Evolutionary conservation across 73 alveolate species (phyloP), one percentile per base, ranked within the genome.

Genomic region (Tetrahymena malaccensis): DNA sequence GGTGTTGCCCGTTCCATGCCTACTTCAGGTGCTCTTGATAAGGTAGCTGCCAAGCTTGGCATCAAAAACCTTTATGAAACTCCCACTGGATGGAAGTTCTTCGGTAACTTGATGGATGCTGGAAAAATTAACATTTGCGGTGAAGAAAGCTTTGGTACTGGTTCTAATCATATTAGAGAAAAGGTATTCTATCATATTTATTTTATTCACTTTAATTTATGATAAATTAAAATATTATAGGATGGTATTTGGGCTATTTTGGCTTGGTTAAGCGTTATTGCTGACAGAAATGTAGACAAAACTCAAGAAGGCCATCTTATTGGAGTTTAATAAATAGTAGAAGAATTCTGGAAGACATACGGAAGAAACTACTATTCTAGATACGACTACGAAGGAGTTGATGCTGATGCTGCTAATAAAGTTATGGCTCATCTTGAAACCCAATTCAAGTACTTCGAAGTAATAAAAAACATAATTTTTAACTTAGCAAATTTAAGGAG

Each of bases 21-120:
- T 13, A 99, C 99, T n/a, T 98, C 99, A 2, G 99, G 99, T 7
- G 99, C 99, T 35, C 97, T 98, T 55, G 99, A 99, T 96, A 94
- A 98, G 96, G 99, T 99, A 35, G 99, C 99, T 31, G 96, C 97
- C 50, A 98, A 99, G 95, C 97, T 98, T 94, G 99, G 98, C 34
- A 94, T 99, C 94, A 94, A 95, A 35, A 70, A 70, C 17, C 94
- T 98, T 43, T 98, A 96, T 96, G 99, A 98, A 96, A 97, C 99
- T 4, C 99, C 99, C n/a, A 99, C 99, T 56, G 99, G 99, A 33
- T 99, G 99, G 99, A 99, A 99, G 96, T 99, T 98, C 99, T 99
- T 99, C 94, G 99, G 99, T 22, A 99, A 99, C 96, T 97, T 99
- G 94, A 99, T 99, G 98, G 99, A 99, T 97, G 99, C 99, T 84